Evolutionary conservation across 2,329 filamentous ascomycete genomes (phyloP).

Genomic region (Blastomyces gilchristii): DNA sequence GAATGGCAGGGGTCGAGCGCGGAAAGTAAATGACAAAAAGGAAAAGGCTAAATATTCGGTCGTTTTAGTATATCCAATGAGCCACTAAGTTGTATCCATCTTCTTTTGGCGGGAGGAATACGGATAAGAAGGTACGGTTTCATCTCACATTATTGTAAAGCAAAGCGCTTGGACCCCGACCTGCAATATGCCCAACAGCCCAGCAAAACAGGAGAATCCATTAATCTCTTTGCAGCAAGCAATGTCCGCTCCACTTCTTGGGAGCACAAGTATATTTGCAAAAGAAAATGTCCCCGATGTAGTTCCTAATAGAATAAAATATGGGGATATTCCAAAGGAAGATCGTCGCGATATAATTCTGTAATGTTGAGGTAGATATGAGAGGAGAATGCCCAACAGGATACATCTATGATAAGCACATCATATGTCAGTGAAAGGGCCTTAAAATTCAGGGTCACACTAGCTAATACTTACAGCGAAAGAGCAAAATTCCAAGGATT

Average conservation of each 20-base stretch:
- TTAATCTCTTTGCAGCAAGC: conserved; percentile 76
- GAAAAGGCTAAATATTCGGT: conserved; percentile 52
- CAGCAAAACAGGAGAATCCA: conserved; percentile 72
- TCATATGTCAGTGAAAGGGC: conserved; percentile 11
- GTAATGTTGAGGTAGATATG: conserved; percentile 88
- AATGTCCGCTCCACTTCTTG: conserved; percentile 72
- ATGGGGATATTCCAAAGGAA: conserved; percentile 89
- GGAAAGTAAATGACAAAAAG: conserved; percentile 95
- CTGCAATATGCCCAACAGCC: conserved; percentile 78
- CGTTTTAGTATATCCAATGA: not conserved
- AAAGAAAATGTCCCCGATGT: conserved; percentile 82
- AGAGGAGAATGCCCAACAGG: conserved; percentile 76
- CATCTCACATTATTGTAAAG: conserved; percentile 75
- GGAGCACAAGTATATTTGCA: conserved; percentile 81
- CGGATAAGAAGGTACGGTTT: not conserved
- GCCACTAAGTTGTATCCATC: not conserved
- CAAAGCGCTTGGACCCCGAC: conserved; percentile 86
- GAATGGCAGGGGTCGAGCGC: conserved; percentile 42
- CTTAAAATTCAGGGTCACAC: not conserved
- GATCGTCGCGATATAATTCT: conserved; percentile 79
- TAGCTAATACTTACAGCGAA: conserved; percentile 39
- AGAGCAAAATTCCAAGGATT: conserved; percentile 44
- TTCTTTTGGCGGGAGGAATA: not conserved
- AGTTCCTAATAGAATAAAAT: conserved; percentile 87
- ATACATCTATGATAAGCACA: conserved; percentile 48